A percentile compares a stretch with the other conserved stretches of the same genome.
phyloP scores from a whole-genome alignment of 2,329 filamentous ascomycete genomes.

The Fusarium floridanum region DNA sequence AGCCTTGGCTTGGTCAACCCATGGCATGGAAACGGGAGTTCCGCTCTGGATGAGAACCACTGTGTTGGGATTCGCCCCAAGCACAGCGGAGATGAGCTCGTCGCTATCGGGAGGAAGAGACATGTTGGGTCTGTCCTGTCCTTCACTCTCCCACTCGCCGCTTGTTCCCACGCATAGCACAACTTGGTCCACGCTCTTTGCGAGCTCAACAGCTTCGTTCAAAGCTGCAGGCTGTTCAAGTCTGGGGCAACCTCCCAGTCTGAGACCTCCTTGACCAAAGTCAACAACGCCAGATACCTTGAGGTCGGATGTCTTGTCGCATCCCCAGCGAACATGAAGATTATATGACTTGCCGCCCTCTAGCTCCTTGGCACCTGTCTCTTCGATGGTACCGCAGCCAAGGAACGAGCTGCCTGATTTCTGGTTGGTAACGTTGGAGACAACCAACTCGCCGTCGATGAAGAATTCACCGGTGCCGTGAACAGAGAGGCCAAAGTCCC shows the following conservation, averaged over 20 bases:
- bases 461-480: slow-evolving; percentile 51
- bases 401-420: slow-evolving; percentile 52
- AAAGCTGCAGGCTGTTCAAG: slow-evolving; percentile 20
- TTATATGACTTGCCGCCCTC: slow-evolving; percentile 28
- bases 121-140: slow-evolving; percentile 30
- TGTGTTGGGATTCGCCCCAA: slow-evolving; percentile 26
- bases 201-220: slow-evolving; percentile 24
- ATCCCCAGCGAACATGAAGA: slow-evolving; percentile 28
- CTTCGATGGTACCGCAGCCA: slow-evolving; percentile 50
- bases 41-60: slow-evolving; percentile 33
- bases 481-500: slow-evolving; percentile 51
- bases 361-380: slow-evolving; percentile 36
- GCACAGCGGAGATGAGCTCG: slow-evolving; percentile 26
- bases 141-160: slow-evolving; percentile 36
- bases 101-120: slow-evolving; percentile 26
- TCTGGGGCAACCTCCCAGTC: slow-evolving; percentile 31
- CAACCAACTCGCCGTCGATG: slow-evolving; percentile 49
- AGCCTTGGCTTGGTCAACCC: slow-evolving; percentile 18
- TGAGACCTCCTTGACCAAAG: slow-evolving; percentile 27
- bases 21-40: slow-evolving; percentile 35
- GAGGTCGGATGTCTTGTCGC: slow-evolving; percentile 18
- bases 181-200: slow-evolving; percentile 27
- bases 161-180: slow-evolving; percentile 30
- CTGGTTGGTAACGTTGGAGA: slow-evolving; percentile 48
- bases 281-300: slow-evolving; percentile 26